Conservation (phyloP, 2,329 filamentous ascomycete species). For the Stagonosporopsis chrysanthemi region DNA sequence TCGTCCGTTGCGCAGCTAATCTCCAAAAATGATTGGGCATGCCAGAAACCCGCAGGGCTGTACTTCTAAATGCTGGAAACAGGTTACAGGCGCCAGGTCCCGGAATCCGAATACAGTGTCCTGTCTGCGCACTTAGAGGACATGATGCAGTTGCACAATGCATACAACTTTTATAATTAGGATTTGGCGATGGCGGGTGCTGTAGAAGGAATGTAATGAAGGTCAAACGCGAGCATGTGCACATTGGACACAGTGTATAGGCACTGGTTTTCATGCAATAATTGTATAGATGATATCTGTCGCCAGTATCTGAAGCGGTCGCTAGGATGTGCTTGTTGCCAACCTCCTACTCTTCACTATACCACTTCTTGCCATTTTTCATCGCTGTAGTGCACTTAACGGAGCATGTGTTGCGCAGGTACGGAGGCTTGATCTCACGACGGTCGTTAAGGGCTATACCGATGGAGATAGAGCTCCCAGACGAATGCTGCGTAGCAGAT, state of each 20-base stretch:
- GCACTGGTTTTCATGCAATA: slow-evolving; percentile 31
- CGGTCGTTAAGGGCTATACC: slow-evolving; percentile 33
- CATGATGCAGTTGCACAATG: too few species aligned
- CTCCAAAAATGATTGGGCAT: too few species aligned
- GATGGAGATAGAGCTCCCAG: slow-evolving; percentile 35
- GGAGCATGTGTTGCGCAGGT: slow-evolving; percentile 40
- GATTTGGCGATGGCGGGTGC: slow-evolving; percentile 3
- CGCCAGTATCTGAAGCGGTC: slow-evolving; percentile 20
- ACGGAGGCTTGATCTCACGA: slow-evolving; percentile 32
- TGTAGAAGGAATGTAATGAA: slow-evolving; percentile 9
- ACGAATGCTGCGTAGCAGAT: too few species aligned
- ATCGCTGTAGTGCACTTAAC: slow-evolving; percentile 40
- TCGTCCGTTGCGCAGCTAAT: too few species aligned
- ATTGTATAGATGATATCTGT: slow-evolving; percentile 35
- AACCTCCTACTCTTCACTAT: slow-evolving; percentile 27
- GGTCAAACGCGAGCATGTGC: slow-evolving; percentile 20
- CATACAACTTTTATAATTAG: too few species aligned
- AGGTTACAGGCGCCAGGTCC: too few species aligned
- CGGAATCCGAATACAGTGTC: too few species aligned
- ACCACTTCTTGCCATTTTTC: slow-evolving; percentile 25
- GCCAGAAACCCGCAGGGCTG: too few species aligned
- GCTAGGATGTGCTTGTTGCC: slow-evolving; percentile 14
- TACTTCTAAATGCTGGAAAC: too few species aligned
- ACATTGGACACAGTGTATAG: slow-evolving; percentile 24
- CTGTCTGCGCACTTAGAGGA: too few species aligned